Base-by-base conservation (phyloP, 1,139 yeast genomes). In the Scheffersomyces insectosa region DNA sequence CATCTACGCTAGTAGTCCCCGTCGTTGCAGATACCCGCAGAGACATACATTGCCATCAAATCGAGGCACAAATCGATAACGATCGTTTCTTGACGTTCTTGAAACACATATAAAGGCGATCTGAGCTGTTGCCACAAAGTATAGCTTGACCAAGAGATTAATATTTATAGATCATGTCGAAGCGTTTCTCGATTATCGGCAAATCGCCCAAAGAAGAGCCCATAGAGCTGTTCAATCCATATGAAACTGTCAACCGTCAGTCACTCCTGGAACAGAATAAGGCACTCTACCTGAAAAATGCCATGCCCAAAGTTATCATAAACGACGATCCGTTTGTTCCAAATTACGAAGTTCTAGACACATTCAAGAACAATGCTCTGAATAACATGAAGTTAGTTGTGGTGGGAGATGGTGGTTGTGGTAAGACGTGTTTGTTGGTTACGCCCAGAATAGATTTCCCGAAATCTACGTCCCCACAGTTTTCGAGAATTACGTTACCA, bases 391-490 rank as follows among this genome's bases (percentile, higher is more conserved):
- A 88, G 57, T 67, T 88, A 23, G 93, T 90, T 15, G 91, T 89
- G 16, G 96, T 91, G 4, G 98, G 98, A 4, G 98, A 91, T 62
- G 95, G 96, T 52, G 96, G 95, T 11, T 88, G 96, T 60, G 98
- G 98, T 28, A 91, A 91, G 64, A 91, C 98, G 0, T 87, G 96
- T 52, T 66, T 91, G 48, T 67, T 91, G 46, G 85, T n/a, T 93
- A 88, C 59, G 80, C 91, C 3, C 83, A 85, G 52, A 90, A 90
- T 23, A 75, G 77, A 50, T 88, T 86, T 58, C 97, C 97, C 2
- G 76, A 75, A 38, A 75, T 79, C 10, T 88, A 88, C 58, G 90
- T 87, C n/a, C 97, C 97, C 3, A 88, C 96, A 0, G 87, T 90
- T 20, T 89, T 89, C 66, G 96, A 89, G 56, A 88, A 88, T 63